Base-by-base conservation (phyloP, 306 rosid genomes). In the Luffa aegyptiaca region DNA sequence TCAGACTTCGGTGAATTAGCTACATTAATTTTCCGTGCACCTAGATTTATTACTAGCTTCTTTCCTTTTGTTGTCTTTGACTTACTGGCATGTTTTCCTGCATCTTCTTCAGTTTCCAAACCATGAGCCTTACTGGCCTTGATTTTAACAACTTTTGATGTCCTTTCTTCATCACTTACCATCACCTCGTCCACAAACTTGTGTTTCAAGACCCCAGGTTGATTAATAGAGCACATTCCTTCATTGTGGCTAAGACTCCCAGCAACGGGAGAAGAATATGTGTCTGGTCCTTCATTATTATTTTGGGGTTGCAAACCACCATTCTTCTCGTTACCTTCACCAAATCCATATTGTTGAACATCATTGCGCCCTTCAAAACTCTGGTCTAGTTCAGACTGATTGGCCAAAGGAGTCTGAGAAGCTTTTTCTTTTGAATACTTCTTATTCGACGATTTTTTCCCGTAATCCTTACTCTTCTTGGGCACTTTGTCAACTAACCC, bases 171-270 rank as follows among this genome's bases (percentile, higher is more conserved):
- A 85, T 93, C 97, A 76, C 90, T 91, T 76, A 87, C 89, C 98
- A 93, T 96, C 82, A 96, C 97, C 84, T 96, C 99, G 74, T 96
- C 91, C 65, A 96, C 97, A 88, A 85, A 91, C 88, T 91, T 91
- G 72, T 85, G 98, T 84, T 96, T 96, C 84, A 88, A 86, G 70
- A 75, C 81, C 46, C 91, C 93, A 71, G 91, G 86, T 76, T 87
- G 87, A 72, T 84, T 93, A 81, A 86, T 51, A 18, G 87, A 84
- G 84, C 80, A 81, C 46, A 86, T 51, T 80, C 86, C 93, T 77
- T 91, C 96, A 39, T 88, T 84, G 61, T 88, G 91, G 85, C 86
- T 81, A 84, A 84, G 76, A 84, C 92, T 90, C 86, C 94, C 92
- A 57, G 88, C 89, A 80, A 86, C 87, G 9, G 96, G 93, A 57